A percentile compares a stretch with the other conserved stretches of the same genome.
These are phyloP conservation scores for Juglanconis juglandina DNA, from an alignment of 2,329 filamentous ascomycete genomes.

Conservation along the genomic window DNA sequence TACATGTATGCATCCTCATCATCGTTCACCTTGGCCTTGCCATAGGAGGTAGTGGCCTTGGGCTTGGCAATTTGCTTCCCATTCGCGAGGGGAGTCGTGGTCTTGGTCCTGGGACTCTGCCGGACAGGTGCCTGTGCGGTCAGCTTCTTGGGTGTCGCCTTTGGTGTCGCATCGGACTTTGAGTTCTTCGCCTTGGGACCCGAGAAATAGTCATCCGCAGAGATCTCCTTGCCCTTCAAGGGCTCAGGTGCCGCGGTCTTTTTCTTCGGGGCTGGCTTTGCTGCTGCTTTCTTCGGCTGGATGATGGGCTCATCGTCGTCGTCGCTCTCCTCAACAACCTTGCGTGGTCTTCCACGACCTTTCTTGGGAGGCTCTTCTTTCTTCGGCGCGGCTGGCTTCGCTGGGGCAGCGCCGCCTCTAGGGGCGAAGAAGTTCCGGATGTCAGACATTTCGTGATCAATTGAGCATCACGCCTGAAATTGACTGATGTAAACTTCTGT, in stretches of 20 bases:
- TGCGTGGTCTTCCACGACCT: slow-evolving; percentile 31
- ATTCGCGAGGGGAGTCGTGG: slow-evolving; percentile 25
- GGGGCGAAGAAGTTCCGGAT: slow-evolving; percentile 73
- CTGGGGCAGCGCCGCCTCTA: slow-evolving; percentile 48
- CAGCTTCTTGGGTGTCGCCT: slow-evolving; percentile 35
- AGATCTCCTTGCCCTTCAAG: slow-evolving; percentile 48
- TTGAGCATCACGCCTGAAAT: background rate
- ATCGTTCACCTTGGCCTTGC: slow-evolving; percentile 41
- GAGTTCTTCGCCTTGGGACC: slow-evolving; percentile 41
- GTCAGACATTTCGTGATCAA: slow-evolving; percentile 57
- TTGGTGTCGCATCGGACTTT: slow-evolving; percentile 38
- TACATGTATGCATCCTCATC: slow-evolving; percentile 60
- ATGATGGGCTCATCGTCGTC: slow-evolving; percentile 50
- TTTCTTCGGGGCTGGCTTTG: slow-evolving; percentile 49
- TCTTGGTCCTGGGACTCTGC: slow-evolving; percentile 50
- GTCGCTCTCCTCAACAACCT: slow-evolving; percentile 39
- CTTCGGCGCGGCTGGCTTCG: slow-evolving; percentile 29
- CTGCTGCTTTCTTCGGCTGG: slow-evolving; percentile 53
- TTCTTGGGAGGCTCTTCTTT: slow-evolving; percentile 29
- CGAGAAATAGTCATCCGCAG: slow-evolving; percentile 57
- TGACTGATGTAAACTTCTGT: background rate
- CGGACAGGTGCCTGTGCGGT: slow-evolving; percentile 42
- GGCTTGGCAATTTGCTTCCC: slow-evolving; percentile 25
- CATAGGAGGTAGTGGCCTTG: slow-evolving; percentile 39
- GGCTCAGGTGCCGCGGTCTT: slow-evolving; percentile 48